Conservation (phyloP, 768 basidiomycete genomes). For the Coprinopsis cinerea region DNA sequence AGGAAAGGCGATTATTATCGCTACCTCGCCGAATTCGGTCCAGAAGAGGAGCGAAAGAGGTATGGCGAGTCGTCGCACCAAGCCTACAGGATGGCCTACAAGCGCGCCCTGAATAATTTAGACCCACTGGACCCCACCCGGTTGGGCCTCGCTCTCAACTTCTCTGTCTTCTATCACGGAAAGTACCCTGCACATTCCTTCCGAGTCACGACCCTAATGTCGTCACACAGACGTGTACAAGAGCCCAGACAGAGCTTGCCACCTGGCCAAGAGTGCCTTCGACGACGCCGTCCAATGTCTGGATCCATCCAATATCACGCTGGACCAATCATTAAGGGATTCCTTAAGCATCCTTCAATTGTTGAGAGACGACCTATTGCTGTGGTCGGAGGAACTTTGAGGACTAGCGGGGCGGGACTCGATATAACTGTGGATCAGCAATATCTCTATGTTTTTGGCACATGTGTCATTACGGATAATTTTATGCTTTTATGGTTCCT, state of each 20-base stretch:
- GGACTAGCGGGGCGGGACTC: conserved; percentile 22
- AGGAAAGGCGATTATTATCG: conserved; percentile 79
- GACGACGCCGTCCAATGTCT: conserved; percentile 81
- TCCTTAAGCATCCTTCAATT: conserved; percentile 82
- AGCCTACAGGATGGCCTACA: conserved; percentile 81
- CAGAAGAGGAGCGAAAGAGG: conserved; percentile 58
- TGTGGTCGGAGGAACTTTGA: conserved; percentile 79
- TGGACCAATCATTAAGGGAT: conserved; percentile 48
- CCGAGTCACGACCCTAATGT: not conserved
- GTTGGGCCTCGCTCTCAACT: conserved; percentile 84
- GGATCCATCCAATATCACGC: conserved; percentile 30
- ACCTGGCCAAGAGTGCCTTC: conserved; percentile 87
- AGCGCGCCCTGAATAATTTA: conserved; percentile 71
- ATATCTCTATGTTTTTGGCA: not conserved
- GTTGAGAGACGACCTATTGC: conserved; percentile 75
- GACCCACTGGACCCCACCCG: conserved; percentile 80
- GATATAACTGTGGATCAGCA: no score
- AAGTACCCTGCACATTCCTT: conserved; percentile 6
- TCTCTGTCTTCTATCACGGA: conserved; percentile 88
- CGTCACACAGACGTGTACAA: conserved; percentile 56
- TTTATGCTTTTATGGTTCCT: conserved; percentile 13
- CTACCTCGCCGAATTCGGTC: conserved; percentile 84
- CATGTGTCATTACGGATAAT: not conserved
- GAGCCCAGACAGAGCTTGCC: conserved; percentile 82
- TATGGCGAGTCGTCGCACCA: conserved; percentile 74